Evolutionary conservation across 768 basidiomycete species (phyloP).

Genomic region (Russula sp.): DNA sequence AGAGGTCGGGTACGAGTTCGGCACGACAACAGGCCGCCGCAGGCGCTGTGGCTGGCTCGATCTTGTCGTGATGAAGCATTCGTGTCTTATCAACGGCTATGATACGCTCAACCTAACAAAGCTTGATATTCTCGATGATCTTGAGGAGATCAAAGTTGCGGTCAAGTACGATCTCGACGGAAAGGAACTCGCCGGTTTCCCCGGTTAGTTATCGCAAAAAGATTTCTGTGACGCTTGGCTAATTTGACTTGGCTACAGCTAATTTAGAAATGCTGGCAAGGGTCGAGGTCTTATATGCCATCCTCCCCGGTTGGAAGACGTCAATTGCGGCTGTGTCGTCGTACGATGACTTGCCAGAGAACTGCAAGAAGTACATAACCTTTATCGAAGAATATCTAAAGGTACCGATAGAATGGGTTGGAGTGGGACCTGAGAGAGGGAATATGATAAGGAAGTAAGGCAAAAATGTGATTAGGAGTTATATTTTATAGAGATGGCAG

Average conservation of each 20-base stretch:
- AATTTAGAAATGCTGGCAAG: constrained; percentile 74
- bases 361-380: constrained; percentile 79
- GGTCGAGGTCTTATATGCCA: constrained; percentile 83
- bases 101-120: constrained; percentile 92
- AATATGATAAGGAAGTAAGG: constrained; percentile 51
- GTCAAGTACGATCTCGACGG: constrained; percentile 75
- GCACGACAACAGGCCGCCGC: constrained; percentile 86
- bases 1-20: constrained; percentile 89
- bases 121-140: constrained; percentile 82
- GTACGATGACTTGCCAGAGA: constrained; percentile 74
- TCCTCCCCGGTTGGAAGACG: constrained; percentile 86
- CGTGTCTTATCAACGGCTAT: constrained; percentile 92
- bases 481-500: not conserved
- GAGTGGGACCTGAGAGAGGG: constrained; percentile 83
- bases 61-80: constrained; percentile 90
- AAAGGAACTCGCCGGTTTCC: constrained; percentile 76
- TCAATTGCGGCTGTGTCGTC: constrained; percentile 57
- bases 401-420: constrained; percentile 85
- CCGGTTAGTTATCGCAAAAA: constrained; percentile 48
- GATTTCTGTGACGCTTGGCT: not conserved
- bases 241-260: constrained; percentile 41
- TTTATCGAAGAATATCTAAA: constrained; percentile 76
- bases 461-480: not conserved
- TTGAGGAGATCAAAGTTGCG: constrained; percentile 84
- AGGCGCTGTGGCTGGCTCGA: constrained; percentile 98